Conservation (phyloP, 306 rosid species). For the Fragaria nilgerrensis region DNA sequence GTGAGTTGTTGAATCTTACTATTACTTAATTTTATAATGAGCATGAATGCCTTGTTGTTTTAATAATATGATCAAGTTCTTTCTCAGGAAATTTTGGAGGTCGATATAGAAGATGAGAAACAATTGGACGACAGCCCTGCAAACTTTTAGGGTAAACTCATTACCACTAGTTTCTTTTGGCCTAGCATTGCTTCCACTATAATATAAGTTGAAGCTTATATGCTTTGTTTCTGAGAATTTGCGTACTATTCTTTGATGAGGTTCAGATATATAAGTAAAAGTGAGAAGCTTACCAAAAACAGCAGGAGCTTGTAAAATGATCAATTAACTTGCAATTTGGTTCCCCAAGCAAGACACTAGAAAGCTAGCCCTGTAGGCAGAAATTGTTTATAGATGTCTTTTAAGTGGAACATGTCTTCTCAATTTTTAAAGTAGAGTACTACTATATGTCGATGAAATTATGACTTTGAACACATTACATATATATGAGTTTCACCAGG, state of each 20-base stretch:
- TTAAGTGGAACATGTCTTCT: background rate
- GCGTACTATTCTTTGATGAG: background rate
- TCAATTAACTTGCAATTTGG: background rate
- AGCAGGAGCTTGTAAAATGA: background rate
- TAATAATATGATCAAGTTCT: background rate
- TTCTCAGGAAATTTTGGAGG: constrained; percentile 88
- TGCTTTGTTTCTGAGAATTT: constrained; percentile 8
- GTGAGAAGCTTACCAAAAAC: background rate
- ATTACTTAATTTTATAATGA: background rate
- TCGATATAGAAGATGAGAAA: constrained; percentile 83
- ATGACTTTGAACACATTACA: background rate
- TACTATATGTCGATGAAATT: background rate
- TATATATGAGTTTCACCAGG: background rate
- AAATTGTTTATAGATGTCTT: background rate
- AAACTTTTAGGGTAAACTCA: constrained; percentile 49
- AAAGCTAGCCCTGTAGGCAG: background rate
- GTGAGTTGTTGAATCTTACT: constrained; percentile 36
- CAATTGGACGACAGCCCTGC: constrained; percentile 95
- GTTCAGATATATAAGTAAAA: background rate
- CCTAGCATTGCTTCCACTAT: background rate
- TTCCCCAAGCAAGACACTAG: background rate
- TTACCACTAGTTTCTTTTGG: background rate
- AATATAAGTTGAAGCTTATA: background rate
- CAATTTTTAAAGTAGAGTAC: background rate
- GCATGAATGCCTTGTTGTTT: background rate